These are phyloP conservation scores for Rhodotorula babjevae DNA, from an alignment of 768 basidiomycete genomes.

Conservation along the genomic window DNA sequence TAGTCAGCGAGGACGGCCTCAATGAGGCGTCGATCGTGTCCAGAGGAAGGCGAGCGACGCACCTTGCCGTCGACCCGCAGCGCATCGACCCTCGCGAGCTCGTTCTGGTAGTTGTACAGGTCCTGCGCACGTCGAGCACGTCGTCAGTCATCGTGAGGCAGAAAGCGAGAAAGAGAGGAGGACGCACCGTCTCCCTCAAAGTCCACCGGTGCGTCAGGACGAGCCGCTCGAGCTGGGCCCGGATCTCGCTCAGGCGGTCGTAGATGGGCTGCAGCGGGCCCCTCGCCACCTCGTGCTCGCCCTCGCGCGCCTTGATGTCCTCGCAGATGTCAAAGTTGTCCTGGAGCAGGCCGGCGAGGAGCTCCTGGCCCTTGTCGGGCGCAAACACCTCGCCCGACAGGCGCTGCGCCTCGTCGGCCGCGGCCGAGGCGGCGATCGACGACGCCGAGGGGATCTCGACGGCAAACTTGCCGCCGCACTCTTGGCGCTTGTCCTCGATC, in stretches of 20 bases:
- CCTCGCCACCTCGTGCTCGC: slow-evolving; percentile 44
- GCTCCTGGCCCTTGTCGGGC: slow-evolving; percentile 63
- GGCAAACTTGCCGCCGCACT: slow-evolving; percentile 24
- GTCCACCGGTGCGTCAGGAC: slow-evolving; percentile 96
- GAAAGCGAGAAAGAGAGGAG: background rate
- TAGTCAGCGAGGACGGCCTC: too few relatives aligned
- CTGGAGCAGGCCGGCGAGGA: slow-evolving; percentile 86
- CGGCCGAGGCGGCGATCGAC: background rate
- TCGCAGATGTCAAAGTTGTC: slow-evolving; percentile 93
- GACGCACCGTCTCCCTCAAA: slow-evolving; percentile 62
- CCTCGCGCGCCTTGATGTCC: slow-evolving; percentile 85
- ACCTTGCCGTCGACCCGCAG: slow-evolving; percentile 90
- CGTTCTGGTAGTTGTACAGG: slow-evolving; percentile 85
- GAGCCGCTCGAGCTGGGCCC: slow-evolving; percentile 81
- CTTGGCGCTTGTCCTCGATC: slow-evolving; percentile 61
- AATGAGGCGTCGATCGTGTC: too few relatives aligned
- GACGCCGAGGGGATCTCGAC: slow-evolving; percentile 51
- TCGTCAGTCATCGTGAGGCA: too few relatives aligned
- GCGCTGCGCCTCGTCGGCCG: too few relatives aligned
- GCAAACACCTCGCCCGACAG: background rate
- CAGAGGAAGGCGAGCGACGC: background rate
- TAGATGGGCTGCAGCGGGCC: slow-evolving; percentile 51
- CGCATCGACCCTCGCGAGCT: slow-evolving; percentile 90
- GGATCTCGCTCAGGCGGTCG: slow-evolving; percentile 79
- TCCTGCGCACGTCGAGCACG: slow-evolving; percentile 60